Evolutionary conservation across 106 monocot species (phyloP).

Genomic region (Amphibolis antarctica): DNA sequence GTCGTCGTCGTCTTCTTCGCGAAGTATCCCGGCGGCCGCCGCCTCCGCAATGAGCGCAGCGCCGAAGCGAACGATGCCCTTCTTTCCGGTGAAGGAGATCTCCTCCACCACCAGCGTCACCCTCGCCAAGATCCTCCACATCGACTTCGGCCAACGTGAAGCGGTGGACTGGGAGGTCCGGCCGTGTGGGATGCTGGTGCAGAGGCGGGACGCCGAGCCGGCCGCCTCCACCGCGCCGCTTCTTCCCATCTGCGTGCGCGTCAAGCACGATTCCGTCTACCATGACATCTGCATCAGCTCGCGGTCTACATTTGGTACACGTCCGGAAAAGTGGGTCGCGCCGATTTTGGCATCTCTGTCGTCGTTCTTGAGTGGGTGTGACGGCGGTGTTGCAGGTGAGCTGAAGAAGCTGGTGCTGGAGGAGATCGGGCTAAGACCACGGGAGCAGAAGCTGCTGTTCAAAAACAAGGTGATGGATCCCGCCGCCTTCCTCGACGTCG

Average conservation of each 20-base stretch:
- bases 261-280: conserved; percentile 56
- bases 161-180: conserved; percentile 59
- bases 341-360: no score
- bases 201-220: conserved; percentile 44
- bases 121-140: no score
- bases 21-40: background rate
- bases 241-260: conserved; percentile 52
- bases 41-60: no score
- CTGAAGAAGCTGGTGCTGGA: conserved; percentile 71
- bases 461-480: conserved; percentile 79
- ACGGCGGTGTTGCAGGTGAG: conserved; percentile 50
- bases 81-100: no score
- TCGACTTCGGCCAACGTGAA: background rate
- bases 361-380: no score
- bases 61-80: no score
- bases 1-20: background rate
- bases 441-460: conserved; percentile 70
- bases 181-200: conserved; percentile 94
- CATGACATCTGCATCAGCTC: conserved; percentile 77
- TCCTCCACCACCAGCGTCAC: no score
- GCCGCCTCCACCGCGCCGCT: conserved; percentile 8
- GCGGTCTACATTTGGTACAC: conserved; percentile 75
- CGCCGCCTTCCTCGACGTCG: conserved; percentile 46
- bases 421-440: conserved; percentile 59
- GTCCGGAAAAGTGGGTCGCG: no score